These are phyloP conservation scores for Eremochloa ophiuroides DNA, from an alignment of 176 grass and related monocot genomes.

Conservation along the genomic window DNA sequence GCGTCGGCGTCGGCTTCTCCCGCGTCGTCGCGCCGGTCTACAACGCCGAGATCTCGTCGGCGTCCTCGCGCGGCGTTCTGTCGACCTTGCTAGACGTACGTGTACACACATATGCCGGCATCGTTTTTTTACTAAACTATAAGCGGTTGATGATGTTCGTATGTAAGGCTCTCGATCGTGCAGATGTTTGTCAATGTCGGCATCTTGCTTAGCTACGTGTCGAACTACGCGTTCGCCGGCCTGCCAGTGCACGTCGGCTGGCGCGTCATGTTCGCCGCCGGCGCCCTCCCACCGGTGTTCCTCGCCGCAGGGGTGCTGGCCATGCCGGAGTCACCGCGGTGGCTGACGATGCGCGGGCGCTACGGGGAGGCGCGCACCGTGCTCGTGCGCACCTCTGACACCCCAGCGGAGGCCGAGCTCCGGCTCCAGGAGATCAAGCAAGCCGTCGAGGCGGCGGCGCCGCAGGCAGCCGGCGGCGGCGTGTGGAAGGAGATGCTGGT, in stretches of 20 bases:
- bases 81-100: slow-evolving; percentile 1
- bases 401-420: not conserved
- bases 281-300: slow-evolving; percentile 20
- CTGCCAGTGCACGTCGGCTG: slow-evolving; percentile 34
- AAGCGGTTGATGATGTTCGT: too few species aligned
- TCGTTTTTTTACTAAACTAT: too few species aligned
- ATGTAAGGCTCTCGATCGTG: not conserved
- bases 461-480: not conserved
- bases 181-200: slow-evolving; percentile 27
- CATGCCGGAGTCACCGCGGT: slow-evolving; percentile 72
- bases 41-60: slow-evolving; percentile 48
- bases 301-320: slow-evolving; percentile 28
- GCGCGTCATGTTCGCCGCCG: slow-evolving; percentile 38
- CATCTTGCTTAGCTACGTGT: slow-evolving; percentile 41
- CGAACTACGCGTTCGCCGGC: slow-evolving; percentile 37
- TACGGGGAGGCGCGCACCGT: not conserved
- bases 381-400: not conserved
- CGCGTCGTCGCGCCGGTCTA: slow-evolving; percentile 33
- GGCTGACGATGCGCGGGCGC: slow-evolving; percentile 55
- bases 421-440: not conserved
- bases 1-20: slow-evolving; percentile 34
- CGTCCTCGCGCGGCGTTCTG: slow-evolving; percentile 28
- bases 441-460: not conserved
- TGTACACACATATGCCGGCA: not conserved
- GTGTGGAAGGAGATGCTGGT: not conserved